phyloP scores from a whole-genome alignment of 1,284 basidiomycete genomes.

The Sporisorium scitamineum region DNA sequence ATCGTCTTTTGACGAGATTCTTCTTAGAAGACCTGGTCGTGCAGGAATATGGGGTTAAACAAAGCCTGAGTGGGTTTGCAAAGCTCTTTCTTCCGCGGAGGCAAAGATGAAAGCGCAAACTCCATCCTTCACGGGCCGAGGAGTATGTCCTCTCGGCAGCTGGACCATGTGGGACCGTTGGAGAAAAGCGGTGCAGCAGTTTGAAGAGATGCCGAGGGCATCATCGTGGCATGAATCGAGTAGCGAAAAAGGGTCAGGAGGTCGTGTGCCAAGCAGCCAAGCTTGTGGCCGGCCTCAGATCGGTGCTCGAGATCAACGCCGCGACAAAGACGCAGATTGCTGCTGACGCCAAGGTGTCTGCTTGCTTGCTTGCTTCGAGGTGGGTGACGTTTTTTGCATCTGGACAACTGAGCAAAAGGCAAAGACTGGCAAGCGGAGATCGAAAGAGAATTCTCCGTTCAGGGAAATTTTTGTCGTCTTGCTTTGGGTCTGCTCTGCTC shows the following conservation, averaged over 20 bases:
- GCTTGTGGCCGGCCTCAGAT: no score
- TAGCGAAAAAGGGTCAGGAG: neutral
- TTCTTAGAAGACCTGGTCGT: neutral
- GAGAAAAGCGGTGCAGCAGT: neutral
- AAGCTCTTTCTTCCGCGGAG: neutral
- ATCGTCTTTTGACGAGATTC: neutral
- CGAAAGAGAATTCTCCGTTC: slow-evolving; percentile 7
- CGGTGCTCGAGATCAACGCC: no score
- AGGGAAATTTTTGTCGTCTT: neutral
- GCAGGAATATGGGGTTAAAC: neutral
- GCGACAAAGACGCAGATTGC: no score
- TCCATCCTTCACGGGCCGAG: no score
- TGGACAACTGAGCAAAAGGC: slow-evolving; percentile 1
- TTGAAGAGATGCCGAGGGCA: neutral
- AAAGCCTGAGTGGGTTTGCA: no score
- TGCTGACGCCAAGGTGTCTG: no score
- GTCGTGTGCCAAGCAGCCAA: neutral
- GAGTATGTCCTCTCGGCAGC: no score
- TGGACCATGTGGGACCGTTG: no score
- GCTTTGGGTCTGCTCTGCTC: neutral
- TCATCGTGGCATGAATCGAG: neutral
- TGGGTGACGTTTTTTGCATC: neutral
- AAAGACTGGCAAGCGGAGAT: neutral
- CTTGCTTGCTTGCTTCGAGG: neutral
- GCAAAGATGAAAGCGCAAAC: neutral